Evolutionary conservation across 2,329 filamentous ascomycete species (phyloP), one percentile per base, ranked within the genome.

Genomic region (Zymoseptoria passerinii): DNA sequence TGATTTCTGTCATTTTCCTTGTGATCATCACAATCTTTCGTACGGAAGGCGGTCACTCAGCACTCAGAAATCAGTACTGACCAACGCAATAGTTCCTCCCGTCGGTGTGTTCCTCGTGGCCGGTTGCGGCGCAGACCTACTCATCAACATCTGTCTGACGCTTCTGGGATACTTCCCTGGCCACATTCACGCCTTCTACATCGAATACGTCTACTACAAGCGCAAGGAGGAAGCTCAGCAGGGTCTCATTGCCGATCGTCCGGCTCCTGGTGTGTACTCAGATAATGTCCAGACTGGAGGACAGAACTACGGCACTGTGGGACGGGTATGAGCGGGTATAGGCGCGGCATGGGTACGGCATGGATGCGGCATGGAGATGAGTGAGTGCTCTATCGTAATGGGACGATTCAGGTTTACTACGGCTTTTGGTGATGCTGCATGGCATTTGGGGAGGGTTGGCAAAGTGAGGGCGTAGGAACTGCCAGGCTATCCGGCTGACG

Each of bases 161-260:
- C 51, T 77, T 18, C 72, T 80, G 1, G 77, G 76, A 50, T 89
- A 86, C 72, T 74, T 94, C 54, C 89, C 89, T 0, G 90, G 89
- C 7, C 86, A 90, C 65, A 82, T 92, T 55, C 75, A 72, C 55
- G 67, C 88, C 50, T 91, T 92, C 73, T 94, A 92, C 71, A 65
- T 90, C 61, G 84, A 91, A 74, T 95, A 91, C 71, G 79, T 95
- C 62, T 95, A 92, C 76, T 92, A 87, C 73, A 83, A 89, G 67
- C 86, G 87, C 48, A 81, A 80, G 55, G 85, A 89, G 65, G 35
- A 44, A 44, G 35, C 35, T 1, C 75, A 78, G 51, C 76, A 81
- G 35, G 87, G 87, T 4, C 76, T 78, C 9, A 78, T 79, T 59
- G 75, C 80, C 19, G 75, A 78, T 3, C 68, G 74, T 8, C 80